Conservation (phyloP, 352 stramenopile species). For the Blastocystis sp. region DNA sequence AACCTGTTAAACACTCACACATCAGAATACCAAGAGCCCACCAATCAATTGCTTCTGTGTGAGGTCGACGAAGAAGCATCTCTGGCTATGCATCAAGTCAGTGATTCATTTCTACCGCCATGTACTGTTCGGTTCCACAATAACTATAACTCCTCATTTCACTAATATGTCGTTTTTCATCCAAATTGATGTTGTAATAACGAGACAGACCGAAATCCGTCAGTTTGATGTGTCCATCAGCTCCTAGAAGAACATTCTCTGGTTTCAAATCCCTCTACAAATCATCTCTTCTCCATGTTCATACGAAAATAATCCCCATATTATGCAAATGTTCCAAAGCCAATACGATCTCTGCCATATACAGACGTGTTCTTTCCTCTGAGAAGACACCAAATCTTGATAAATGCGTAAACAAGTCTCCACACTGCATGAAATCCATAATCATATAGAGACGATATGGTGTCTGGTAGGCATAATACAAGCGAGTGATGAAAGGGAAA, state of each 20-base stretch:
- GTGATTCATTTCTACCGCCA: constrained; percentile 66
- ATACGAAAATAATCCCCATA: constrained; percentile 83
- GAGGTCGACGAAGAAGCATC: constrained; percentile 70
- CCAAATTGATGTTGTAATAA: constrained; percentile 34
- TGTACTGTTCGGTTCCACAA: constrained; percentile 78
- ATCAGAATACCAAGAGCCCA: constrained; percentile 81
- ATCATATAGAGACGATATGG: constrained; percentile 86
- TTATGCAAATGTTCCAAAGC: constrained; percentile 88
- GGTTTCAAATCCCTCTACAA: constrained; percentile 81
- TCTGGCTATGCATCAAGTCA: constrained; percentile 68
- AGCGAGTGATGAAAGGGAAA: constrained; percentile 92
- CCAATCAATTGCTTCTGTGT: constrained; percentile 74
- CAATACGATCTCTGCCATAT: constrained; percentile 88
- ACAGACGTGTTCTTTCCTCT: constrained; percentile 81
- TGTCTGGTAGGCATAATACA: constrained; percentile 94
- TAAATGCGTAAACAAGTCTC: constrained; percentile 92
- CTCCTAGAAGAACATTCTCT: constrained; percentile 83
- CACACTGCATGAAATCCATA: constrained; percentile 86
- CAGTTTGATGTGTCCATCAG: constrained; percentile 86
- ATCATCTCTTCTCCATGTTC: background rate
- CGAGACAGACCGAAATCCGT: constrained; percentile 87
- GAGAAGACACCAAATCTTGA: constrained; percentile 79
- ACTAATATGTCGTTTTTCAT: constrained; percentile 23
- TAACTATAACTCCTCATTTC: constrained; percentile 66
- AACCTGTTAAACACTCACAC: constrained; percentile 80